Evolutionary conservation across 23 red algal genomes (phyloP), one percentile per base, ranked within the genome.

Genomic region (Gracilaria caudata): DNA sequence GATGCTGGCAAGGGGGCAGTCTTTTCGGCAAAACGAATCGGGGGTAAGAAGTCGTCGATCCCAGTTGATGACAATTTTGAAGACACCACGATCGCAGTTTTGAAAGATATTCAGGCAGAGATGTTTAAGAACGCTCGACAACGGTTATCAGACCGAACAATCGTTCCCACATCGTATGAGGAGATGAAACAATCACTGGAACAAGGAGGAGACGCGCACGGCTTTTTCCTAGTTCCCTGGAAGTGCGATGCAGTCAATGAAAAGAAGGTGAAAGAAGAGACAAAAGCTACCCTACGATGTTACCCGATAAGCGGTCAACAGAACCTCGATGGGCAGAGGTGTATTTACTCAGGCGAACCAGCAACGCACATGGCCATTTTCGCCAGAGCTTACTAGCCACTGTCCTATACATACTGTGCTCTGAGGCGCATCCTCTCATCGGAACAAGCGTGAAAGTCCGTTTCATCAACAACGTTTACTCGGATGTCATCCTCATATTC

Each of bases 331-430:
- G 94, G 92, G 28, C 91, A 76, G 55, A 59, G 21, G 53, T 98
- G 96, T 75, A 93, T 98, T 63, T 98, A 95, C 54, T 91, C 84
- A n/a, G 92, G 92, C 3, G 92, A 94, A 36, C 92, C 87, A n/a
- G 96, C 96, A 39, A 98, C 96, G 12, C 96, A 98, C 46, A 98
- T 98, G 89, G 96, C 96, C 19, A 44, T 98, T 28, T 98, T 98
- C 66, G 92, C 93, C 8, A 83, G 96, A 39, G 82, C 92, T 28
- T 98, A 95, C 32, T 93, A 53, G 13, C 14, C 5, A 75, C n/a
- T n/a, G n/a, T n/a, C n/a, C n/a, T n/a, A n/a, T 7, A 45, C 6
- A 45, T 4, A 10, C 6, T 45, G 10, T 45, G 41, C 43, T 73
- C 26, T 21, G 4, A 20, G 28, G n/a, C 21, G n/a, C 66, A 29